Base-by-base conservation (phyloP, 768 basidiomycete genomes). In the Punctularia strigosozonata region DNA sequence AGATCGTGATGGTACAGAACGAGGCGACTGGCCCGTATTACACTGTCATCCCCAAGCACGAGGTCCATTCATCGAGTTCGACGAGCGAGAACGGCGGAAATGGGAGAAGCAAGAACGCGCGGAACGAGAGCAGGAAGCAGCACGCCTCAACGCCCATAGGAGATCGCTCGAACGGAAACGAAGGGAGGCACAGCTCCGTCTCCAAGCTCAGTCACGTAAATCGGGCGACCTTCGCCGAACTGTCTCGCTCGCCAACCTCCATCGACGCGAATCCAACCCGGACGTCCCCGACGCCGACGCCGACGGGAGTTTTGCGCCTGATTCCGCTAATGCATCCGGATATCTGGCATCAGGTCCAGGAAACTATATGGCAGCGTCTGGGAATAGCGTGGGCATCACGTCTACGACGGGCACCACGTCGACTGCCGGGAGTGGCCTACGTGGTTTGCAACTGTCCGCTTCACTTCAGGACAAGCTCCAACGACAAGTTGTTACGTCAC, bases 321-420 rank as follows among this genome's bases (percentile, higher is more conserved):
- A 74, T 38, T 81, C 78, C 3, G 68, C 66, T 12, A 72, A 77
- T 40, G 79, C 80, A 8, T 85, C 83, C 2, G 80, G 83, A 4
- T 84, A 77, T 51, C 63, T 77, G 4, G 69, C 71, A 4, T 80
- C 81, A 5, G 67, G 68, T 24, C 54, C 55, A 6, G 61, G 66
- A 23, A 69, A 67, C 10, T 89, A 90, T 54, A 69, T 86, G 40
- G 89, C 90, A 25, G 94, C 94, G 2, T 97, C 92, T 6, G 92
- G 92, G 5, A 98, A 99, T 61, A 91, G 86, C 45, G 90, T 97
- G 33, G 71, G 75, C 26, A 79, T 98, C 51, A 91, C 94, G 1
- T 95, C 91, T 2, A 84, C 81, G 18, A 82, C 85, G 26, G 89
- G 86, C 1, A 92, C 90, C 4, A 86, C 85, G 1, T 85, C 85